Evolutionary conservation across 1,284 basidiomycete species (phyloP), one percentile per base, ranked within the genome.

Genomic region (Marasmius sp.): DNA sequence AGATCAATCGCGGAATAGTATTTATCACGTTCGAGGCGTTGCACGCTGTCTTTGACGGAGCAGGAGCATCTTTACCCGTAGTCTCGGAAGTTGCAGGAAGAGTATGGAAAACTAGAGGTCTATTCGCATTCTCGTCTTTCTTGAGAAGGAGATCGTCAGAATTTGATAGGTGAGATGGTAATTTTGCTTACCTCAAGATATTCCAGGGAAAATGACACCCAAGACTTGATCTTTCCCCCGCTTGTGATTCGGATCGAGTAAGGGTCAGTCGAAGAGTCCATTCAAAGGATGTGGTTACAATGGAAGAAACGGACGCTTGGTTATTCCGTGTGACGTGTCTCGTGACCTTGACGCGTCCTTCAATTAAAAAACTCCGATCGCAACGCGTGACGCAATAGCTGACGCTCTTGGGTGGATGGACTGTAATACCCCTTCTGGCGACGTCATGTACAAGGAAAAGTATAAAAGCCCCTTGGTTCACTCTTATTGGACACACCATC

Each of bases 71-170:
- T 52, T 27, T 68, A 67, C 45, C 67, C 69, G n/a, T 63, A 61
- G 45, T 49, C 67, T 63, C 63, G 49, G 58, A 43, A 14, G 64
- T 58, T 3, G 74, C 65, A 12, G 89, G 89, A 1, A 88, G 72
- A 0, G 92, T 92, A 69, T 93, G 91, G 5, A 94, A 74, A 1
- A 86, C 77, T 12, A 94, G 70, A 0, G 87, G 81, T 58, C 72
- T 77, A 6, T 34, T 6, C 18, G 33, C 16, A 27, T 78, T 72
- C 51, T 85, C 83, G 64, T 87, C 80, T 58, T 82, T 78, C 90
- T 93, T 69, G 37, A 36, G 16, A n/a, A 52, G 39, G 33, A 16
- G 57, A 39, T 62, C 36, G 18, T 20, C 37, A 62, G 54, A 48
- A 56, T 41, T 14, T 41, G 20, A 55, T 6, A 10, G 3, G 58